These are phyloP conservation scores for Hypomontagnella monticulosa DNA, from an alignment of 495 filamentous ascomycete genomes.

Conservation along the genomic window DNA sequence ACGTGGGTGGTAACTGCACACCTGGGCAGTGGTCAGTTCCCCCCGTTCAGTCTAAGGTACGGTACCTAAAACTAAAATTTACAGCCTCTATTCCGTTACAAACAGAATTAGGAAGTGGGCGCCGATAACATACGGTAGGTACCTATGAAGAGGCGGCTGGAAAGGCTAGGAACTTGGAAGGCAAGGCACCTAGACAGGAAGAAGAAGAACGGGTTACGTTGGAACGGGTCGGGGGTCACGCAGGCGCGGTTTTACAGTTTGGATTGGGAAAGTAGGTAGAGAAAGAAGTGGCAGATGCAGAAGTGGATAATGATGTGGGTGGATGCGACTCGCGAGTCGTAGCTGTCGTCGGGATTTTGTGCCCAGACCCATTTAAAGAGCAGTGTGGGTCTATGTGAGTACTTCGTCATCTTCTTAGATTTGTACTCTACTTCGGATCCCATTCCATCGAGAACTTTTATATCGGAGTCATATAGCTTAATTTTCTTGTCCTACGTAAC, in stretches of 20 bases:
- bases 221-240: constrained; percentile 22
- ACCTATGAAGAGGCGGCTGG: no score
- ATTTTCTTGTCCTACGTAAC: no score
- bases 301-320: constrained; percentile 19
- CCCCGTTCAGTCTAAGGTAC: neutral
- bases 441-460: no score
- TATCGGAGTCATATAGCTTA: no score
- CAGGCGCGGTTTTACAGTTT: constrained; percentile 20
- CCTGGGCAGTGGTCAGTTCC: neutral
- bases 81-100: constrained; percentile 8
- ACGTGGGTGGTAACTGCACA: constrained; percentile 31
- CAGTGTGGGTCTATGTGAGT: neutral
- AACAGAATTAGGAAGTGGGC: neutral
- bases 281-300: constrained; percentile 11
- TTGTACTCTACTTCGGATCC: no score
- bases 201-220: neutral
- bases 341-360: constrained; percentile 40
- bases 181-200: neutral
- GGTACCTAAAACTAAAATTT: neutral
- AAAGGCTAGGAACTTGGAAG: neutral
- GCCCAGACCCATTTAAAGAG: constrained; percentile 27
- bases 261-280: constrained; percentile 4
- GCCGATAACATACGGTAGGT: no score
- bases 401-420: neutral
- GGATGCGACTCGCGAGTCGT: constrained; percentile 35